A percentile compares a stretch with the other conserved stretches of the same genome.
Conservation (phyloP, 495 filamentous ascomycete genomes). For the Astrothelium subdiscretum region DNA sequence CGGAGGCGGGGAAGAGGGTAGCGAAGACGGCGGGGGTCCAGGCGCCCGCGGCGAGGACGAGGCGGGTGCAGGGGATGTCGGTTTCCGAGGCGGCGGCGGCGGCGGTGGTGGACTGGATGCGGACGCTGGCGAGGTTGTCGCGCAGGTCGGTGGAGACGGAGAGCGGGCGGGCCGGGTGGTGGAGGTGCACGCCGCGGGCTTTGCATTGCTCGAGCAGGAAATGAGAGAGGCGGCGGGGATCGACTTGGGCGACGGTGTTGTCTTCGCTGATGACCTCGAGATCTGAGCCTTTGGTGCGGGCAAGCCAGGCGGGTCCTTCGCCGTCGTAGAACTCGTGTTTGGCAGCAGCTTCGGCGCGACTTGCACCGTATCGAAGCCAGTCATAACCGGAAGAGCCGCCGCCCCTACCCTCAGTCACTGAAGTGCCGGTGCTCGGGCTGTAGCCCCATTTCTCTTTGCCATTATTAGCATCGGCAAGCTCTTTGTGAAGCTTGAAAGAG, state of each 20-base stretch:
- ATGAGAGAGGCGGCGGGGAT: conserved; percentile 49
- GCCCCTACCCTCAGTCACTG: conserved; percentile 35
- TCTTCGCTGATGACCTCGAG: conserved; percentile 54
- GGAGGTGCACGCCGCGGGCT: conserved; percentile 50
- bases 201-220: conserved; percentile 50
- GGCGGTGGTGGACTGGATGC: conserved; percentile 32
- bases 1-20: conserved; percentile 49
- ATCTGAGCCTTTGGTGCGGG: conserved; percentile 34
- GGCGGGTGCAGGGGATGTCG: conserved; percentile 42
- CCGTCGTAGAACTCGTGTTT: conserved; percentile 14
- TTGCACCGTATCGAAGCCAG: conserved; percentile 52
- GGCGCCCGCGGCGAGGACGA: conserved; percentile 56
- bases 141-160: conserved; percentile 38
- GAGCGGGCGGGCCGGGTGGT: conserved; percentile 49
- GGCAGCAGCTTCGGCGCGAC: conserved; percentile 47
- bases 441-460: conserved; percentile 61
- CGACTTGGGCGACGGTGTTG: conserved; percentile 53
- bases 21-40: conserved; percentile 56
- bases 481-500: conserved; percentile 56
- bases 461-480: conserved; percentile 43
- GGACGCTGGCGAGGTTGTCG: conserved; percentile 36
- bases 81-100: conserved; percentile 37
- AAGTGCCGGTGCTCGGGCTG: conserved; percentile 43
- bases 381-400: conserved; percentile 24
- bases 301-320: conserved; percentile 49